Evolutionary conservation across 495 filamentous ascomycete genomes (phyloP), one percentile per base, ranked within the genome.

Genomic region (Monascus purpureus): DNA sequence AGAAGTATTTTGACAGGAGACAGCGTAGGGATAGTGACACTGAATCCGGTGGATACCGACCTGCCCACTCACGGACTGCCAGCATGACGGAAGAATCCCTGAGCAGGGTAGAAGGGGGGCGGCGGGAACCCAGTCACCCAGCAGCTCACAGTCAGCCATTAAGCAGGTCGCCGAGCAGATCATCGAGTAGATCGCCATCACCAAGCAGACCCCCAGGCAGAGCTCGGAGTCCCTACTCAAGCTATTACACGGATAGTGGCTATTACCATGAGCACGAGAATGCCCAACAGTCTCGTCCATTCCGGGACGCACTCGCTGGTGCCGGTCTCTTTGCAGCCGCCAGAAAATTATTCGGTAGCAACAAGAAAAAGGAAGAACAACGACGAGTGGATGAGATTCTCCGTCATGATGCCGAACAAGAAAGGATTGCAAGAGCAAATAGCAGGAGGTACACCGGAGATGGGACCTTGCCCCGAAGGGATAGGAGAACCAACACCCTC

Each of bases 271-370:
- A 22, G 20, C 52, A 59, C 13, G 46, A 51, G 12, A 52, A 55
- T 18, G 39, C 43, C 19, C 43, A 45, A n/a, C 46, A 53, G 6
- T 61, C 65, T 13, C 65, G 73, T 51, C 63, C 58, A 2, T 43
- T 70, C 3, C 65, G 67, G 13, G 73, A 85, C 45, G 75, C 75
- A 1, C 39, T 90, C 17, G 70, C 77, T 19, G 73, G 72, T 2
- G 57, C 83, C 4, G 85, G 85, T 8, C 67, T 68, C 6, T 53
- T 69, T 60, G 58, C 79, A 47, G 54, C 82, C 41, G 51, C 71
- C 56, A 52, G 75, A 51, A 80, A 75, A 47, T 63, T 75, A 42
- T 73, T 77, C 43, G 74, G 67, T 22, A 70, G 70, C 28, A 60
- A 70, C 8, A 68, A 65, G 39, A 70, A 72, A 11, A 59, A 65